phyloP scores from a whole-genome alignment of 495 filamentous ascomycete genomes.

The Daldinia bambusicola region DNA sequence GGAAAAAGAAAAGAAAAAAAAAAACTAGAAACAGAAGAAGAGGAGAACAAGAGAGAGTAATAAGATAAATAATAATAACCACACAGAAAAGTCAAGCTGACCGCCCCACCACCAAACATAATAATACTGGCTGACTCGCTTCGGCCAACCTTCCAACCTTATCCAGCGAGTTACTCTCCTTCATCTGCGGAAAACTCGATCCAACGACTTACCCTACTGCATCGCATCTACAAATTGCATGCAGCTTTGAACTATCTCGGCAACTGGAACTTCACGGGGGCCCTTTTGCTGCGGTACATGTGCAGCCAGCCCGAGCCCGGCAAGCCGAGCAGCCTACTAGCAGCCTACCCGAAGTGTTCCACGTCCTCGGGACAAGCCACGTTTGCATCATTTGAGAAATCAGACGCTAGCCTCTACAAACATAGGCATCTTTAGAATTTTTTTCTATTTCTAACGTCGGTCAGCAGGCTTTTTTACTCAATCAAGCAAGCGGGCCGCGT shows the following conservation, averaged over 20 bases:
- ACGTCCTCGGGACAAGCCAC: conserved; percentile 44
- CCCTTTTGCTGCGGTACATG: conserved; percentile 27
- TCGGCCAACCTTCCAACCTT: conserved; percentile 33
- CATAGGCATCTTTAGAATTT: neutral
- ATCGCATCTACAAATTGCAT: conserved; percentile 33
- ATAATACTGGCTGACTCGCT: conserved; percentile 36
- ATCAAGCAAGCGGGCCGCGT: conserved; percentile 4
- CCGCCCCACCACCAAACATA: conserved; percentile 42
- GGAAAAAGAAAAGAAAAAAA: conserved; percentile 7
- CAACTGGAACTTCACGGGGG: conserved; percentile 32
- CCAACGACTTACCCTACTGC: conserved; percentile 32
- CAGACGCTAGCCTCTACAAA: conserved; percentile 33
- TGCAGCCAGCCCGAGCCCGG: conserved; percentile 42
- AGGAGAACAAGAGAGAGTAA: conserved; percentile 9
- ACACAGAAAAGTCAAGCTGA: conserved; percentile 31
- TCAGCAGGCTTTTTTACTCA: neutral
- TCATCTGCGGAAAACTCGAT: conserved; percentile 20
- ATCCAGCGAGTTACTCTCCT: conserved; percentile 17
- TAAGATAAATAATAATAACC: conserved; percentile 7
- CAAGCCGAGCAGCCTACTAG: conserved; percentile 40
- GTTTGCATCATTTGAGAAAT: conserved; percentile 38
- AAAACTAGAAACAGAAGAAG: neutral
- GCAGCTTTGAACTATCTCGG: conserved; percentile 37
- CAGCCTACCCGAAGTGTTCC: conserved; percentile 42
- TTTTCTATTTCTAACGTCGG: neutral